Evolutionary conservation across 2,329 filamentous ascomycete species (phyloP).

Genomic region (Coniella lustricola): DNA sequence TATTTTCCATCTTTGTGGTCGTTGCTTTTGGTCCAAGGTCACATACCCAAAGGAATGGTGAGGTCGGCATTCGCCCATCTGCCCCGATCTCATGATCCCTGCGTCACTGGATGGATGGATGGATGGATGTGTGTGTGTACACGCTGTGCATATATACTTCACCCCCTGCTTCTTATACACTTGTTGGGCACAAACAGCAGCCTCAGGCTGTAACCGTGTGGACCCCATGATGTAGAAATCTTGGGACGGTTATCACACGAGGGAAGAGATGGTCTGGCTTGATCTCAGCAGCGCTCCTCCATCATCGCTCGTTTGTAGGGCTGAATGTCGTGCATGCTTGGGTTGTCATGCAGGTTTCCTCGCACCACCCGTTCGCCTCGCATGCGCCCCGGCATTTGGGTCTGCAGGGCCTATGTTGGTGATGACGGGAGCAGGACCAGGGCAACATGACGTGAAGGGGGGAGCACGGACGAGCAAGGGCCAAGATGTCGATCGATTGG

Average conservation of each 20-base stretch:
- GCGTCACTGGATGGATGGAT: no score
- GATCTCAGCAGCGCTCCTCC: constrained; percentile 3
- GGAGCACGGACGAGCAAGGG: background rate
- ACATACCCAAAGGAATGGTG: no score
- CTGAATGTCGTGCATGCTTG: constrained; percentile 25
- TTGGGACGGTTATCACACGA: no score
- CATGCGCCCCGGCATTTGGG: constrained; percentile 9
- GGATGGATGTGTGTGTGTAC: no score
- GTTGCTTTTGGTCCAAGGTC: no score
- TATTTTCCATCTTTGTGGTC: background rate
- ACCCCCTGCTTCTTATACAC: constrained; percentile 2
- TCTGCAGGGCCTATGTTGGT: constrained; percentile 7
- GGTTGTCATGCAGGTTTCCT: constrained; percentile 29
- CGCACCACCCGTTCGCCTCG: constrained; percentile 18
- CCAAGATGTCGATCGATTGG: constrained; percentile 8
- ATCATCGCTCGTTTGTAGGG: constrained; percentile 19
- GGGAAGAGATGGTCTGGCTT: background rate
- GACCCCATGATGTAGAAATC: no score
- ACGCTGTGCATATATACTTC: no score
- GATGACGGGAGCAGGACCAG: background rate
- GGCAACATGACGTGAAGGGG: constrained; percentile 5
- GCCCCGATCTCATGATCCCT: no score
- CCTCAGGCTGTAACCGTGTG: no score
- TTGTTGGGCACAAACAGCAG: no score
- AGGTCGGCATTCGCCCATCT: background rate